Percentiles rank a stretch among this genome's conserved stretches.
These are phyloP conservation scores for Fraxinus quadrangulata DNA, from an alignment of 257 asterid genomes.

Conservation along the genomic window DNA sequence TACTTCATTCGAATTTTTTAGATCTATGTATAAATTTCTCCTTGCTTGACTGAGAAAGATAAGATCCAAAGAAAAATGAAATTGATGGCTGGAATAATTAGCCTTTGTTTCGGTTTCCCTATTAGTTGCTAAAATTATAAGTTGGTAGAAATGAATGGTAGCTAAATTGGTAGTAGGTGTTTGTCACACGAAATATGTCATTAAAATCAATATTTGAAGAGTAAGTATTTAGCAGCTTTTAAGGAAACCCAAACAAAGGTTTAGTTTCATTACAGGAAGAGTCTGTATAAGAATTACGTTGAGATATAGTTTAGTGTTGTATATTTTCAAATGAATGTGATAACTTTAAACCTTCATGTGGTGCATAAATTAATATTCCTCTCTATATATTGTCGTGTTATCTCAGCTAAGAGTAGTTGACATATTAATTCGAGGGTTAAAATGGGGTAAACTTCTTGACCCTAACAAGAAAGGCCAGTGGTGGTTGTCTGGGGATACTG, in stretches of 20 bases:
- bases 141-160: too few species aligned
- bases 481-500: constrained; percentile 83
- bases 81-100: neutral
- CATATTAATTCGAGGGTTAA: constrained; percentile 67
- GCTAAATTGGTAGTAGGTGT: too few species aligned
- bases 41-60: neutral
- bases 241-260: too few species aligned
- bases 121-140: too few species aligned
- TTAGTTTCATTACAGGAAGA: neutral
- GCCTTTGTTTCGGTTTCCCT: neutral
- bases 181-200: too few species aligned
- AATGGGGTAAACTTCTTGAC: constrained; percentile 88
- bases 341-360: neutral
- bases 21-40: neutral
- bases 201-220: too few species aligned
- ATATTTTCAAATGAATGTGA: neutral
- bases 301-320: neutral
- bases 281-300: neutral
- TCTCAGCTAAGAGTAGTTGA: constrained; percentile 79
- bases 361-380: neutral
- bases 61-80: neutral
- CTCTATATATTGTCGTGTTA: constrained; percentile 2
- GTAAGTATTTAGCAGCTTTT: too few species aligned
- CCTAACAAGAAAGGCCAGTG: constrained; percentile 92
- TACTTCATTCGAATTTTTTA: too few species aligned